Conservation (phyloP, 2,329 filamentous ascomycete species). For the Pyrenochaeta sp. region DNA sequence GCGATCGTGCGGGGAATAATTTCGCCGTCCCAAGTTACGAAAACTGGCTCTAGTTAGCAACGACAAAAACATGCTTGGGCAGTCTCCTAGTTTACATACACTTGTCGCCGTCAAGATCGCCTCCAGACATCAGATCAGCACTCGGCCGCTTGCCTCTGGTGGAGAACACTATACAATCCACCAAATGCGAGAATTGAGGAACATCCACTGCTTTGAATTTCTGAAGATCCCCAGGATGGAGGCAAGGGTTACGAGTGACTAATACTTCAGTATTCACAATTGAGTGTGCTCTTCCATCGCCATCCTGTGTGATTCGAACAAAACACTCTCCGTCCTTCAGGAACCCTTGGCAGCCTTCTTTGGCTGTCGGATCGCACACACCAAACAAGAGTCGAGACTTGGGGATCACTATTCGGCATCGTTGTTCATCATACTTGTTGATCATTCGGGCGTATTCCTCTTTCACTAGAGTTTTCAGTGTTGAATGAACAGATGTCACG, state of each 20-base stretch:
- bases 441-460: conserved; percentile 47
- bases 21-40: conserved; percentile 54
- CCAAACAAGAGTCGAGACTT: conserved; percentile 51
- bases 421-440: conserved; percentile 45
- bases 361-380: conserved; percentile 46
- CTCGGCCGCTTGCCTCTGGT: conserved; percentile 47
- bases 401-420: conserved; percentile 49
- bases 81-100: conserved; percentile 40
- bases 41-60: conserved; percentile 36
- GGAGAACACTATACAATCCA: conserved; percentile 54
- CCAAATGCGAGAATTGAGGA: conserved; percentile 47
- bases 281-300: conserved; percentile 43
- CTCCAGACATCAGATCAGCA: conserved; percentile 54
- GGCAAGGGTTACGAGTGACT: conserved; percentile 54
- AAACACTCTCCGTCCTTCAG: conserved; percentile 51
- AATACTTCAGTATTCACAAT: conserved; percentile 48
- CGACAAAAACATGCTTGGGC: too few species aligned
- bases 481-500: conserved; percentile 38
- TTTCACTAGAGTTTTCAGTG: conserved; percentile 39
- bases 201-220: conserved; percentile 51
- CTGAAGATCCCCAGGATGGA: conserved; percentile 54
- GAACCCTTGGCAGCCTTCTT: conserved; percentile 23
- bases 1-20: conserved; percentile 48
- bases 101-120: conserved; percentile 53
- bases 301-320: conserved; percentile 48